phyloP scores from a whole-genome alignment of 345 rosid genomes.

The Salix udensis region DNA sequence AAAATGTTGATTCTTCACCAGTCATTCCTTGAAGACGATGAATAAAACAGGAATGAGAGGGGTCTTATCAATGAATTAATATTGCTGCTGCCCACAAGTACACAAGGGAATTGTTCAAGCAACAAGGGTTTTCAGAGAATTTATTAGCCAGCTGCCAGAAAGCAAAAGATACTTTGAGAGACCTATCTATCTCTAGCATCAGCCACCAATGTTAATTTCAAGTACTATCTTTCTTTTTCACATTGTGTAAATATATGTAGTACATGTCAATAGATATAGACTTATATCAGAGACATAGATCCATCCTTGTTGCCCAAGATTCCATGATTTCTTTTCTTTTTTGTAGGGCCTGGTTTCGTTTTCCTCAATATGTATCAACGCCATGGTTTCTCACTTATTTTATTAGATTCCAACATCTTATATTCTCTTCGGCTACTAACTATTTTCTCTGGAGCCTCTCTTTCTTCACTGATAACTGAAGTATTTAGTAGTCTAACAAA shows the following conservation, averaged over 20 bases:
- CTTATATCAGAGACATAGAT: constrained; percentile 2
- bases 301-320: constrained; percentile 9
- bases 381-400: neutral
- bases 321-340: neutral
- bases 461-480: neutral
- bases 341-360: neutral
- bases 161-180: neutral
- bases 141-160: neutral
- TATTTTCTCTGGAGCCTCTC: neutral
- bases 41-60: neutral
- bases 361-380: neutral
- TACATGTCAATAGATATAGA: neutral
- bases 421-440: neutral
- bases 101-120: neutral
- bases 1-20: neutral
- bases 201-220: neutral
- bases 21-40: neutral
- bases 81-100: neutral
- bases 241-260: constrained; percentile 2
- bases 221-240: neutral
- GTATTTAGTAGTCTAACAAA: neutral
- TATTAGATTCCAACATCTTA: neutral
- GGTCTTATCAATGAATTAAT: neutral
- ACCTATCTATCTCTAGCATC: neutral
- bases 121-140: neutral